A percentile compares a stretch with the other conserved stretches of the same genome.
Evolutionary conservation across 2,329 filamentous ascomycete species (phyloP).

Genomic region (Colletotrichum echinochloae): DNA sequence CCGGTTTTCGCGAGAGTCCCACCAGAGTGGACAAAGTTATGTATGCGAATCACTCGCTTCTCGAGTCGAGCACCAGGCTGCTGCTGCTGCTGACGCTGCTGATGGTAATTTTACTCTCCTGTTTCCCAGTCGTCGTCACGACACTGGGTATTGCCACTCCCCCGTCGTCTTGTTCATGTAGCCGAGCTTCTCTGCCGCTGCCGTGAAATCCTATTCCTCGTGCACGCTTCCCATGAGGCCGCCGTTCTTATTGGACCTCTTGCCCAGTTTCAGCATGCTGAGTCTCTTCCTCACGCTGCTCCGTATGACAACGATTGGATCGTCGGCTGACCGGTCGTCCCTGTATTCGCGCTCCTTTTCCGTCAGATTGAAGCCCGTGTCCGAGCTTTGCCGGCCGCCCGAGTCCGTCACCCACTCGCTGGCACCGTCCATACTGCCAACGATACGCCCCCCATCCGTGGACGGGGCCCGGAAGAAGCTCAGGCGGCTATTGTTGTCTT

Average conservation of each 20-base stretch:
- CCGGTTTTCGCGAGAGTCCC: not conserved
- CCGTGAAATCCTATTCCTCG: conserved; percentile 60
- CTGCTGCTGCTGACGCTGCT: too few relatives aligned
- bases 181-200: conserved; percentile 37
- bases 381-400: conserved; percentile 45
- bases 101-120: not conserved
- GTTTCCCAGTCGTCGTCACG: conserved; percentile 14
- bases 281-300: conserved; percentile 81
- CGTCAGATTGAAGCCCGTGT: conserved; percentile 41
- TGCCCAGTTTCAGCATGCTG: conserved; percentile 81
- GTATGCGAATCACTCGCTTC: conserved; percentile 8
- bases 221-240: conserved; percentile 66
- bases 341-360: conserved; percentile 45
- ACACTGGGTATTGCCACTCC: conserved; percentile 41
- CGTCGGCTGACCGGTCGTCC: conserved; percentile 42
- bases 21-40: not conserved
- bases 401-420: conserved; percentile 50
- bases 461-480: conserved; percentile 61
- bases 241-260: conserved; percentile 71
- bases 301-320: conserved; percentile 57
- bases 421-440: conserved; percentile 35
- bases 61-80: not conserved
- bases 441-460: conserved; percentile 44
- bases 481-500: conserved; percentile 55
- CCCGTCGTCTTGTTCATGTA: conserved; percentile 42